phyloP scores from a whole-genome alignment of 176 grass and related monocot genomes.

The Microstegium vimineum region DNA sequence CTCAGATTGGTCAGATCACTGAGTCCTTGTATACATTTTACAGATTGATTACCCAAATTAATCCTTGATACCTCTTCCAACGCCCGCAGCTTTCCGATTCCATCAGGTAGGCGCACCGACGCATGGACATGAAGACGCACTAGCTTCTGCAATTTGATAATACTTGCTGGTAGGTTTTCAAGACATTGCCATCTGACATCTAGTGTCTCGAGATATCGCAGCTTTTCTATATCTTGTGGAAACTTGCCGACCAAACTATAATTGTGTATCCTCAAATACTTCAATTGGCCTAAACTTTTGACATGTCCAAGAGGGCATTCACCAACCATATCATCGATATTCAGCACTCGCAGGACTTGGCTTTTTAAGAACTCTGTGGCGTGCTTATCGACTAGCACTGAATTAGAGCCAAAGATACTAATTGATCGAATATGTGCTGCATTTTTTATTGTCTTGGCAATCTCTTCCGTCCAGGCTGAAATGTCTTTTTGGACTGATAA shows the following conservation, averaged over 20 bases:
- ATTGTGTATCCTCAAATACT: not conserved
- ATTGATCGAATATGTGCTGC: not conserved
- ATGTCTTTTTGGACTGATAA: not conserved
- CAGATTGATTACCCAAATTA: not conserved
- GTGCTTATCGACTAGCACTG: not conserved
- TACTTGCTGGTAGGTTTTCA: not conserved
- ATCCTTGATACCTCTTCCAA: not conserved
- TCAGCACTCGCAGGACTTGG: not conserved
- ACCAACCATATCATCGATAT: not conserved
- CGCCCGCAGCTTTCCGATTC: not conserved
- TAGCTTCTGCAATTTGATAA: not conserved
- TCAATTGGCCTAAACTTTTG: not conserved
- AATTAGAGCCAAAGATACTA: not conserved
- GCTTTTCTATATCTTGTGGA: no score
- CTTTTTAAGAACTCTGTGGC: not conserved
- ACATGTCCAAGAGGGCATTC: not conserved
- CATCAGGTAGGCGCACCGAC: fast-evolving
- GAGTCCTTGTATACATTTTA: not conserved
- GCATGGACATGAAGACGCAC: fast-evolving
- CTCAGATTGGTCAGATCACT: not conserved
- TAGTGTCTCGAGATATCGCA: no score
- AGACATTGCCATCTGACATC: not conserved
- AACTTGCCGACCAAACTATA: no score
- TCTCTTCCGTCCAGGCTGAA: not conserved
- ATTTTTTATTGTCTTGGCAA: not conserved